Percentiles rank a stretch among this genome's conserved stretches.
phyloP scores from a whole-genome alignment of 805 yeast species.

The Brettanomyces sp. region DNA sequence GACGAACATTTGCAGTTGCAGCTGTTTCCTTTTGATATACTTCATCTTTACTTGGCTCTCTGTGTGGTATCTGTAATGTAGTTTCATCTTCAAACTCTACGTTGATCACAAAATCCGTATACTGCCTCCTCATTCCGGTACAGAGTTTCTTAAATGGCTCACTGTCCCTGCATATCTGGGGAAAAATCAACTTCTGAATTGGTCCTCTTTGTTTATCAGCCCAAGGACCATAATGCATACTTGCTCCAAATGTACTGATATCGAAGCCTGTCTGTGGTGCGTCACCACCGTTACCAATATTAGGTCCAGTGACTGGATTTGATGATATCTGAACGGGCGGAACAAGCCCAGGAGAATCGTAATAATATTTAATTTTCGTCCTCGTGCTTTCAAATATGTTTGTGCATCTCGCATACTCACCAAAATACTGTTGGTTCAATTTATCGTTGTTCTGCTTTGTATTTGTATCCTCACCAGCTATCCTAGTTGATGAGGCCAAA shows the following conservation, averaged over 20 bases:
- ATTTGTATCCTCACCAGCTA: background rate
- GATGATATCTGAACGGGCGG: slow-evolving; percentile 28
- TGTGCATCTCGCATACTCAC: slow-evolving; percentile 80
- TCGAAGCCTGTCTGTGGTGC: slow-evolving; percentile 58
- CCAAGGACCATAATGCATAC: slow-evolving; percentile 90
- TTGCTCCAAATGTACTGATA: slow-evolving; percentile 47
- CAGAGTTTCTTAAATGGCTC: slow-evolving; percentile 25
- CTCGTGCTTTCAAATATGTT: slow-evolving; percentile 53
- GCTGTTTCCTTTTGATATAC: slow-evolving; percentile 1
- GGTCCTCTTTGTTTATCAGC: slow-evolving; percentile 75
- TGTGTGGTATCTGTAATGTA: slow-evolving; percentile 65
- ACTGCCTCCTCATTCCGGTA: slow-evolving; percentile 46
- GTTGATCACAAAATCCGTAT: slow-evolving; percentile 46
- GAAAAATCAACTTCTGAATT: slow-evolving; percentile 59
- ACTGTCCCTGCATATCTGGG: slow-evolving; percentile 53
- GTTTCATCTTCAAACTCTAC: slow-evolving; percentile 56
- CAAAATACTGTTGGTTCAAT: slow-evolving; percentile 15
- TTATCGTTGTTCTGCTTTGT: slow-evolving; percentile 17
- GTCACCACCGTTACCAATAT: slow-evolving; percentile 48
- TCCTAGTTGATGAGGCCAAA: slow-evolving; percentile 2
- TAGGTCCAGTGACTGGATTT: slow-evolving; percentile 34
- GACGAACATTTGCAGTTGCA: slow-evolving; percentile 30
- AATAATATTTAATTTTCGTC: slow-evolving; percentile 49
- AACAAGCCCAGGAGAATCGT: slow-evolving; percentile 63
- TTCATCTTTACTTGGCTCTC: slow-evolving; percentile 75